phyloP scores from a whole-genome alignment of 148 eudicot genomes.

The Gaultheria prostrata region DNA sequence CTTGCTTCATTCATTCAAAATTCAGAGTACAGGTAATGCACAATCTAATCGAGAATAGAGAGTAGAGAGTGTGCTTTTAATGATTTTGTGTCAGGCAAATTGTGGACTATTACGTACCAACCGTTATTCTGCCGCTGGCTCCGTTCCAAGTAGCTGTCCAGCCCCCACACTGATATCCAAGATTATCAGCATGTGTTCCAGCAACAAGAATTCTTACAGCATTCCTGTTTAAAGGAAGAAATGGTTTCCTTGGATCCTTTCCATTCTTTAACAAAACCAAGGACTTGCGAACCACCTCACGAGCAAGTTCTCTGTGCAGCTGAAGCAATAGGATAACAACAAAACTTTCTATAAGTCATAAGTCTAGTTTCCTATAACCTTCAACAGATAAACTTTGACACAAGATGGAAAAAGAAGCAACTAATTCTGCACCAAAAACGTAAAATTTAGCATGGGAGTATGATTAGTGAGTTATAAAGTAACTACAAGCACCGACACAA shows the following conservation, averaged over 20 bases:
- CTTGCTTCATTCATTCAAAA: no score
- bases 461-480: neutral
- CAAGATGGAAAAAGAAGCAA: neutral
- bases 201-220: slow-evolving; percentile 76
- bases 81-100: neutral
- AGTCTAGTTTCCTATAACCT: neutral
- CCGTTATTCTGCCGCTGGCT: slow-evolving; percentile 75
- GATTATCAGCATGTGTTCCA: slow-evolving; percentile 94
- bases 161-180: slow-evolving; percentile 98
- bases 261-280: slow-evolving; percentile 89
- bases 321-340: slow-evolving; percentile 21
- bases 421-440: neutral
- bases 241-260: slow-evolving; percentile 57
- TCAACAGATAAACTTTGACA: neutral
- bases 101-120: slow-evolving; percentile 47
- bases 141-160: slow-evolving; percentile 90
- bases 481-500: neutral
- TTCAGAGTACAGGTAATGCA: no score
- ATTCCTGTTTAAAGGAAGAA: slow-evolving; percentile 70
- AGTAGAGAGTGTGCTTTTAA: neutral
- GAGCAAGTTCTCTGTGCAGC: slow-evolving; percentile 86
- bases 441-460: neutral
- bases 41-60: neutral
- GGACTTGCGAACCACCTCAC: slow-evolving; percentile 94
- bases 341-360: neutral